phyloP scores from a whole-genome alignment of 2,329 filamentous ascomycete genomes.

The Fusarium veterinarium region DNA sequence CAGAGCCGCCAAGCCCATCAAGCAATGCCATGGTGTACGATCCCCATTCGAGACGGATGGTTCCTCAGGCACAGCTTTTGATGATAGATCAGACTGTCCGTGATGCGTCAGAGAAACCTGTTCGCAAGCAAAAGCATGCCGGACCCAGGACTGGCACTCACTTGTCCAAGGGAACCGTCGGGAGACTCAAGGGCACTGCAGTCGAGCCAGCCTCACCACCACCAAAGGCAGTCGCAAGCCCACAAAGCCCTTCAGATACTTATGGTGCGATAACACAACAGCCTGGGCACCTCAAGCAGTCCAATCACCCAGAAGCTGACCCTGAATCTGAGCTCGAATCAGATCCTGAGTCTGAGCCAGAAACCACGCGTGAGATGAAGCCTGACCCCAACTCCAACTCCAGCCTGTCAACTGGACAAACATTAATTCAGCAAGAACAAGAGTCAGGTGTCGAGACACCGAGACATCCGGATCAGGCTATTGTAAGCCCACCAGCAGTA shows the following conservation, averaged over 20 bases:
- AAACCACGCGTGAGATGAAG: neutral
- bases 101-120: constrained; percentile 53
- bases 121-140: constrained; percentile 55
- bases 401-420: constrained; percentile 1
- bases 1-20: constrained; percentile 52
- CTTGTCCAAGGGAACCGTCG: constrained; percentile 64
- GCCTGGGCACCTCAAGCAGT: constrained; percentile 2
- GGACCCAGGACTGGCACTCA: constrained; percentile 58
- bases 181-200: constrained; percentile 61
- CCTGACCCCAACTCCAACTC: neutral
- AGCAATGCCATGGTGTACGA: constrained; percentile 68
- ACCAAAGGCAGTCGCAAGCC: constrained; percentile 43
- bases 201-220: constrained; percentile 48
- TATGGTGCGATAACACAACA: neutral
- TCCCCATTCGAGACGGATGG: constrained; percentile 73
- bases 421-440: constrained; percentile 6
- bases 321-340: constrained; percentile 14
- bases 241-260: neutral
- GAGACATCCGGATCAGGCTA: neutral
- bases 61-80: constrained; percentile 59
- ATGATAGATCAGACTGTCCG: constrained; percentile 56
- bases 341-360: constrained; percentile 23
- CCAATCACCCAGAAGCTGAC: neutral
- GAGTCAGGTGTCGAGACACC: constrained; percentile 1
- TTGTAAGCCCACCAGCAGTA: neutral